phyloP scores from a whole-genome alignment of 169 alveolate species.

The Plasmodium gaboni region DNA sequence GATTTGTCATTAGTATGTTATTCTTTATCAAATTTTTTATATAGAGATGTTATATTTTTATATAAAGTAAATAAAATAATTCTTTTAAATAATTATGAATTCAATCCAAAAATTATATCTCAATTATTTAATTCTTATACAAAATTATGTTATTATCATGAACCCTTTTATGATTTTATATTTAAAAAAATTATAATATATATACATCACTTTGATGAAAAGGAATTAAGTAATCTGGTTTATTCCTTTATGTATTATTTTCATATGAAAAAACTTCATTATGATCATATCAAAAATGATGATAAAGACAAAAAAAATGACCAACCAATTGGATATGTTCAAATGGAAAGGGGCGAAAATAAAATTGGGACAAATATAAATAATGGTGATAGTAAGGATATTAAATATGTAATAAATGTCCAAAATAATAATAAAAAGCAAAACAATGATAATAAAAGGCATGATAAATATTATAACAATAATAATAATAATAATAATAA shows the following conservation, averaged over 20 bases:
- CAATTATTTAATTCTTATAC: conserved; percentile 61
- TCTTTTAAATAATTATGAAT: conserved; percentile 24
- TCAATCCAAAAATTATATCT: conserved; percentile 22
- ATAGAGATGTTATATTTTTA: conserved; percentile 48
- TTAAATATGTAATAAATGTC: background rate
- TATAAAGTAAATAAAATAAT: conserved; percentile 46
- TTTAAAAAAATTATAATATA: conserved; percentile 28
- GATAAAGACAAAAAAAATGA: background rate
- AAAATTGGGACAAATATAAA: background rate
- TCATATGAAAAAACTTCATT: conserved; percentile 13
- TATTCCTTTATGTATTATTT: conserved; percentile 69
- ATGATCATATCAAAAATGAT: background rate
- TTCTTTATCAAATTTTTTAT: conserved; percentile 55
- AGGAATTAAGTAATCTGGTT: conserved; percentile 43
- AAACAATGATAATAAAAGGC: background rate
- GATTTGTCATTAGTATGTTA: conserved; percentile 56
- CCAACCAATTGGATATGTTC: background rate
- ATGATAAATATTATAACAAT: background rate
- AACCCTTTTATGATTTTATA: conserved; percentile 53
- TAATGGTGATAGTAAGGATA: background rate
- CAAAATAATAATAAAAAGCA: background rate
- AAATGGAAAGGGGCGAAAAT: background rate
- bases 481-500: background rate
- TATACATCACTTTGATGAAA: conserved; percentile 63
- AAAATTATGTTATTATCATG: conserved; percentile 50